Conservation (phyloP, 345 rosid species). For the Ceriops decandra region DNA sequence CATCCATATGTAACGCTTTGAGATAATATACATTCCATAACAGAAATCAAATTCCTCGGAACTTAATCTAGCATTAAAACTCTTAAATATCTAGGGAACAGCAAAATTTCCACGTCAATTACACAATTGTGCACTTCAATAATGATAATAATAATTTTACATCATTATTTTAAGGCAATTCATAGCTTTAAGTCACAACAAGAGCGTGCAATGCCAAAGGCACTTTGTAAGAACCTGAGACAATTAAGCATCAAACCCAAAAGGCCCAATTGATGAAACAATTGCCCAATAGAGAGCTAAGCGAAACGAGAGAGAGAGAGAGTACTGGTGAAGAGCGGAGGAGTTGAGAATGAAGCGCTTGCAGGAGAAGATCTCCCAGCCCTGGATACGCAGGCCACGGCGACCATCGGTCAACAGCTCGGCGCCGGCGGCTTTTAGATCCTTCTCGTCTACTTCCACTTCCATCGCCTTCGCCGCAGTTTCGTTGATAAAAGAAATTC, state of each 20-base stretch:
- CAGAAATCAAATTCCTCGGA: neutral
- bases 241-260: neutral
- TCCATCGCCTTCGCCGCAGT: constrained; percentile 38
- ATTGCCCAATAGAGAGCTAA: neutral
- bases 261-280: too few relatives aligned
- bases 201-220: too few relatives aligned
- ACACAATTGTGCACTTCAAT: neutral
- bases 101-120: neutral
- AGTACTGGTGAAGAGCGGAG: constrained; percentile 48
- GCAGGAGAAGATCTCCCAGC: constrained; percentile 79
- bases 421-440: constrained; percentile 67
- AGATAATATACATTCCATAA: neutral
- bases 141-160: neutral
- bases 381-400: constrained; percentile 61
- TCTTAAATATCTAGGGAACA: neutral
- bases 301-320: neutral
- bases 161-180: too few relatives aligned
- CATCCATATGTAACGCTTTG: neutral
- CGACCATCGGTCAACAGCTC: constrained; percentile 63
- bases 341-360: constrained; percentile 76
- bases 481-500: too few relatives aligned
- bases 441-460: constrained; percentile 56
- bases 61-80: too few relatives aligned
- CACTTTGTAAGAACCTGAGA: neutral
- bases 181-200: neutral